These are phyloP conservation scores for Asterionellopsis glacialis DNA, from an alignment of 108 stramenopile species.

Conservation along the genomic window DNA sequence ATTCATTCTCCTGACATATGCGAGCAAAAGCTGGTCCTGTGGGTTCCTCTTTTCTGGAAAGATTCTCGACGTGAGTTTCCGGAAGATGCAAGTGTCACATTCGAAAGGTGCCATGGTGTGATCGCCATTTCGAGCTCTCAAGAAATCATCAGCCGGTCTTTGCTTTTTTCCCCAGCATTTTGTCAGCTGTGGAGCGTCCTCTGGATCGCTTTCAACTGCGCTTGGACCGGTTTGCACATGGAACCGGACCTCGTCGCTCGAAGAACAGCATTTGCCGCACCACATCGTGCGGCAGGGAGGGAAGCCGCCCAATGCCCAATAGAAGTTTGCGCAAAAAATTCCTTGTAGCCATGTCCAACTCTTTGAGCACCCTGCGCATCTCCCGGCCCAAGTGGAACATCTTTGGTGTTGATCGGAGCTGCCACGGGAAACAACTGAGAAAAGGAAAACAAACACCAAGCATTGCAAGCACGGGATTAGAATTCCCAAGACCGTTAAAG, in stretches of 20 bases:
- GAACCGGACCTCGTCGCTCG: too few relatives aligned
- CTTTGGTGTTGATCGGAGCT: not conserved
- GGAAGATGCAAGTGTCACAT: constrained; percentile 1
- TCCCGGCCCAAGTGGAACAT: constrained; percentile 8
- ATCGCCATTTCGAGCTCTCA: not conserved
- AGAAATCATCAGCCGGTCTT: not conserved
- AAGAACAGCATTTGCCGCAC: constrained; percentile 34
- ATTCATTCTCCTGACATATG: constrained; percentile 27
- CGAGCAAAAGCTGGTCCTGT: not conserved
- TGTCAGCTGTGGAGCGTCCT: too few relatives aligned
- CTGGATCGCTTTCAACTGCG: too few relatives aligned
- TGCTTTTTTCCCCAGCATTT: too few relatives aligned
- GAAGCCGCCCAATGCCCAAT: constrained; percentile 6
- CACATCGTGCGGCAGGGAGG: constrained; percentile 29
- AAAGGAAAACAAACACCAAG: constrained; percentile 33
- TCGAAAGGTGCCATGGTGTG: not conserved
- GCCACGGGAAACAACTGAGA: constrained; percentile 18
- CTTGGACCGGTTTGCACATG: too few relatives aligned
- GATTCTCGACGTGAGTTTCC: not conserved
- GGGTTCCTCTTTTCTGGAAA: not conserved
- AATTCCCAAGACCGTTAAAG: too few relatives aligned
- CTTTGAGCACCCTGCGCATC: constrained; percentile 14
- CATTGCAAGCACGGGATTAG: too few relatives aligned
- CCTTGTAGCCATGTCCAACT: constrained; percentile 11
- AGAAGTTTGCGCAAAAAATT: constrained; percentile 46